Evolutionary conservation across 768 basidiomycete species (phyloP).

Genomic region (Hysterangium stoloniferum): DNA sequence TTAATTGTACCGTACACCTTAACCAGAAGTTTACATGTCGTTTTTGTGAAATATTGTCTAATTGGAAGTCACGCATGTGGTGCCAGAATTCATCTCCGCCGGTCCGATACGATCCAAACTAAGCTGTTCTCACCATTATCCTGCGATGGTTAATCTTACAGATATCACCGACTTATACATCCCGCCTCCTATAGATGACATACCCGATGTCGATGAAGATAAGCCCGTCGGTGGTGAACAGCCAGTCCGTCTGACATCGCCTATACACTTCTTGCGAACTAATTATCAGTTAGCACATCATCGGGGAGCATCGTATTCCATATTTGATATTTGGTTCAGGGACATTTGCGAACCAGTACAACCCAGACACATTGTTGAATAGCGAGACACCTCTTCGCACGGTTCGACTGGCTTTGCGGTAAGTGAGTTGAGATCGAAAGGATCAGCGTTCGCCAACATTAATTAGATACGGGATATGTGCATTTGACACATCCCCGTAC

Average conservation of each 20-base stretch:
- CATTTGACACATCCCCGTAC: constrained; percentile 77
- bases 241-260: constrained; percentile 26
- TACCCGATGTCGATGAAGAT: constrained; percentile 37
- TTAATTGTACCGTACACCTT: too few species aligned
- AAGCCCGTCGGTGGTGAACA: constrained; percentile 25
- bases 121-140: background rate
- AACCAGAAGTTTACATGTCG: too few species aligned
- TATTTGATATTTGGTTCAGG: constrained; percentile 66
- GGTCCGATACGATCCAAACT: background rate
- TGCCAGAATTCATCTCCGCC: background rate
- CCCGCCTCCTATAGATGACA: constrained; percentile 31
- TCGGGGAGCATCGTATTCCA: constrained; percentile 31
- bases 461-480: constrained; percentile 74
- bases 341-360: constrained; percentile 61
- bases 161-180: constrained; percentile 6
- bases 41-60: too few species aligned
- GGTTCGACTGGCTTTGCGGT: constrained; percentile 73
- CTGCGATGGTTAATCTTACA: background rate
- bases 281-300: constrained; percentile 23
- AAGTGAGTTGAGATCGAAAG: constrained; percentile 15
- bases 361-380: constrained; percentile 47
- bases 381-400: constrained; percentile 54
- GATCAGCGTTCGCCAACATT: background rate
- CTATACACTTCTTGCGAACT: too few species aligned
- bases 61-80: too few species aligned